These are phyloP conservation scores for Scleroderma citrinum DNA, from an alignment of 768 basidiomycete species.

Conservation along the genomic window DNA sequence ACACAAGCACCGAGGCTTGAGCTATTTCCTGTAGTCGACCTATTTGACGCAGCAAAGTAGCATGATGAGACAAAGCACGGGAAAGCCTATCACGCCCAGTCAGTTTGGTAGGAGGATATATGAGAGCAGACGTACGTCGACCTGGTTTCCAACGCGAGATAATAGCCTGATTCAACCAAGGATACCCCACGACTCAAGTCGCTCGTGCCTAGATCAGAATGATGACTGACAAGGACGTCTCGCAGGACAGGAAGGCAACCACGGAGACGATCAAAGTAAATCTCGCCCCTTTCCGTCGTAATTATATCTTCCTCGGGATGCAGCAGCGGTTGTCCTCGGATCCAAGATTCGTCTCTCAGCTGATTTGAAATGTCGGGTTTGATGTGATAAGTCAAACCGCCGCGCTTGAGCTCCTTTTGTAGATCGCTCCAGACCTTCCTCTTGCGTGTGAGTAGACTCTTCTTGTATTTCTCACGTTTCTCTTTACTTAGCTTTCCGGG, in stretches of 20 bases:
- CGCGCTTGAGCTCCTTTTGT: conserved; percentile 77
- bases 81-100: conserved; percentile 10
- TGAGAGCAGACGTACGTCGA: conserved; percentile 39
- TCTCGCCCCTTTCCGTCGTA: conserved; percentile 42
- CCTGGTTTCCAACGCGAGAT: conserved; percentile 56
- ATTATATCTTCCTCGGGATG: conserved; percentile 16
- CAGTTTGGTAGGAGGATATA: conserved; percentile 10
- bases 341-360: conserved; percentile 52
- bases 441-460: conserved; percentile 75
- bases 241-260: conserved; percentile 63
- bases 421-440: conserved; percentile 88
- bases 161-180: conserved; percentile 75
- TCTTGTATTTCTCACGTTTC: conserved; percentile 56
- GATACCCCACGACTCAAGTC: conserved; percentile 78
- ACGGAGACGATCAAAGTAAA: conserved; percentile 60
- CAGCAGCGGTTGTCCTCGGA: conserved; percentile 55
- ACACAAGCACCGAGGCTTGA: conserved; percentile 15
- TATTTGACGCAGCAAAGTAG: conserved; percentile 9
- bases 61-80: conserved; percentile 12
- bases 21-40: conserved; percentile 17
- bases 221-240: conserved; percentile 58
- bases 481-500: conserved; percentile 39
- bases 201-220: conserved; percentile 77
- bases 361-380: conserved; percentile 62
- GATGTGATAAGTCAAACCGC: conserved; percentile 67